A percentile compares a stretch with the other conserved stretches of the same genome.
These are phyloP conservation scores for Fusarium dlaminii DNA, from an alignment of 2,329 filamentous ascomycete genomes.

Conservation along the genomic window DNA sequence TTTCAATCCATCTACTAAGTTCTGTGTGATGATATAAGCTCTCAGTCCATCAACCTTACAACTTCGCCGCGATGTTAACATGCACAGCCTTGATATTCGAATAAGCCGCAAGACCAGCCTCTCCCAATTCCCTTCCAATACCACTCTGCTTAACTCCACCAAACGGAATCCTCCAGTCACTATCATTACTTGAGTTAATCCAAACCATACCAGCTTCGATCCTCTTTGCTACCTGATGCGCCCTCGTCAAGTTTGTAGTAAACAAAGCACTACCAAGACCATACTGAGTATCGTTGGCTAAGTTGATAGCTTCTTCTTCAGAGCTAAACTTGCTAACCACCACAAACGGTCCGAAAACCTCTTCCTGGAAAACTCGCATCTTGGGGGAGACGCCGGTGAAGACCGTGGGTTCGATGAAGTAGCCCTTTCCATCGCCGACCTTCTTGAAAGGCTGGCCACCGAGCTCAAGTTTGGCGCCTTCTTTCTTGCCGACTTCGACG, in stretches of 20 bases:
- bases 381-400: slow-evolving; percentile 53
- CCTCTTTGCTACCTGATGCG: slow-evolving; percentile 60
- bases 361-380: slow-evolving; percentile 58
- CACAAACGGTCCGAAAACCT: slow-evolving; percentile 58
- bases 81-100: slow-evolving; percentile 57
- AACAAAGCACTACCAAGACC: slow-evolving; percentile 71
- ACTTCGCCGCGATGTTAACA: slow-evolving; percentile 50
- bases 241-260: slow-evolving; percentile 63
- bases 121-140: slow-evolving; percentile 57
- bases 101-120: slow-evolving; percentile 56
- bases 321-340: slow-evolving; percentile 54
- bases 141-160: slow-evolving; percentile 60
- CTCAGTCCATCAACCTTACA: not conserved
- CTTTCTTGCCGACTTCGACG: slow-evolving; percentile 73
- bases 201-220: slow-evolving; percentile 69
- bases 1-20: too few relatives aligned
- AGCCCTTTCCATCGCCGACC: slow-evolving; percentile 52
- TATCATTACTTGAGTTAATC: slow-evolving; percentile 60
- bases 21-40: too few relatives aligned
- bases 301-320: slow-evolving; percentile 53
- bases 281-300: slow-evolving; percentile 65
- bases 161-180: slow-evolving; percentile 56
- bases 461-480: slow-evolving; percentile 72
- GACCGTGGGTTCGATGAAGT: slow-evolving; percentile 58
- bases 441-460: slow-evolving; percentile 61